These are phyloP conservation scores for Linanthus parryae DNA, from an alignment of 148 eudicot species.

Conservation along the genomic window DNA sequence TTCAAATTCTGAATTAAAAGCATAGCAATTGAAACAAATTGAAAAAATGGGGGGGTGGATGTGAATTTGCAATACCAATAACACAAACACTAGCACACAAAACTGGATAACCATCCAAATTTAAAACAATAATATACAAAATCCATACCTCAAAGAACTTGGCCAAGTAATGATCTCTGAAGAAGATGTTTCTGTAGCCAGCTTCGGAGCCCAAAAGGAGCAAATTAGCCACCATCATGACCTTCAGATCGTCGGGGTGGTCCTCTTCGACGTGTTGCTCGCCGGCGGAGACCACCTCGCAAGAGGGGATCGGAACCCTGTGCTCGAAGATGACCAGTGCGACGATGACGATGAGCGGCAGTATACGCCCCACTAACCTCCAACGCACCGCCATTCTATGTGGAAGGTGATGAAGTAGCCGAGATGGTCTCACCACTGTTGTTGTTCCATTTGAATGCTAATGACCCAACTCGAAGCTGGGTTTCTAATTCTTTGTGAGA, in stretches of 20 bases:
- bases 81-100: not conserved
- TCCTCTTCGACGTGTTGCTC: slow-evolving; percentile 8
- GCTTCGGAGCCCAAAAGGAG: slow-evolving; percentile 23
- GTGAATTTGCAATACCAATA: no score
- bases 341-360: slow-evolving; percentile 5
- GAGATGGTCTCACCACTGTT: no score
- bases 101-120: not conserved
- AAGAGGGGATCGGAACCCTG: slow-evolving; percentile 15
- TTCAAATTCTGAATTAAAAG: no score
- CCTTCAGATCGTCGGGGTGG: slow-evolving; percentile 15
- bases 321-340: slow-evolving; percentile 12
- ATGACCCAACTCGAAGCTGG: no score
- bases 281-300: slow-evolving; percentile 11
- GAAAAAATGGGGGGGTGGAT: no score
- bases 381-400: slow-evolving; percentile 1
- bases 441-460: no score
- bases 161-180: slow-evolving; percentile 23
- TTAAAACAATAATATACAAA: slow-evolving; percentile 1
- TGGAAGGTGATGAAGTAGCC: not conserved
- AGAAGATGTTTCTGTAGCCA: slow-evolving; percentile 13
- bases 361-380: slow-evolving; percentile 1
- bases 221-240: slow-evolving; percentile 25
- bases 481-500: no score
- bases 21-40: no score
- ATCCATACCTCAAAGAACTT: slow-evolving; percentile 21